Conservation (phyloP, 2,329 filamentous ascomycete genomes). For the Mariannaea elegans region DNA sequence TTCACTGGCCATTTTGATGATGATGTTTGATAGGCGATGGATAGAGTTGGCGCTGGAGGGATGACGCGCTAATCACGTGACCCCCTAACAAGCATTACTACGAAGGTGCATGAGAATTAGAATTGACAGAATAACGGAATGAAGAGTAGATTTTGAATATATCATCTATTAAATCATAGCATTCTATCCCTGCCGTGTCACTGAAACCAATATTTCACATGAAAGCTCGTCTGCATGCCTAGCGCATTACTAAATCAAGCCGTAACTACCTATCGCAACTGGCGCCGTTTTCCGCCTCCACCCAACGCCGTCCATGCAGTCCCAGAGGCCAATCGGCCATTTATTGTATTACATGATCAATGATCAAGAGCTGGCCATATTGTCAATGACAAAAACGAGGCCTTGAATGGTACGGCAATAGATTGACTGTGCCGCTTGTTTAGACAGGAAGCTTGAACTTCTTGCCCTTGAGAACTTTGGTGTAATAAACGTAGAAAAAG, state of each 20-base stretch:
- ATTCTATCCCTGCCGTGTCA: constrained; percentile 7
- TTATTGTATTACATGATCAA: not conserved
- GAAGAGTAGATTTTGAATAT: not conserved
- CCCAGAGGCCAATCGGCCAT: constrained; percentile 19
- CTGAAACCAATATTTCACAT: constrained; percentile 12
- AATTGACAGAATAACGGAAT: no score
- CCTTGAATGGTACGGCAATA: no score
- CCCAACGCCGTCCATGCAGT: constrained; percentile 46
- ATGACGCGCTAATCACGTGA: constrained; percentile 38
- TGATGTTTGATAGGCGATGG: constrained; percentile 20
- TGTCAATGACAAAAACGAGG: no score
- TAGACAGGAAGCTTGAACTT: constrained; percentile 88
- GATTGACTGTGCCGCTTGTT: no score
- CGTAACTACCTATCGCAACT: constrained; percentile 29
- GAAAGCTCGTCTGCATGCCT: not conserved
- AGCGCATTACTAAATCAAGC: constrained; percentile 25
- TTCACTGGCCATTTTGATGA: constrained; percentile 47
- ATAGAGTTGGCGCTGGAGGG: constrained; percentile 25
- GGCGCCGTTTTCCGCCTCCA: constrained; percentile 37
- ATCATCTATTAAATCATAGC: constrained; percentile 16
- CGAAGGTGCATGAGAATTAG: no score
- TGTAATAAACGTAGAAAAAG: constrained; percentile 99
- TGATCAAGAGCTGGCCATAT: no score
- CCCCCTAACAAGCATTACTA: no score
- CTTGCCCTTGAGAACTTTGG: constrained; percentile 89